Percentiles rank a stretch among this genome's conserved stretches.
Conservation (phyloP, 139 green algal genomes). For the Bryopsis sp. region DNA sequence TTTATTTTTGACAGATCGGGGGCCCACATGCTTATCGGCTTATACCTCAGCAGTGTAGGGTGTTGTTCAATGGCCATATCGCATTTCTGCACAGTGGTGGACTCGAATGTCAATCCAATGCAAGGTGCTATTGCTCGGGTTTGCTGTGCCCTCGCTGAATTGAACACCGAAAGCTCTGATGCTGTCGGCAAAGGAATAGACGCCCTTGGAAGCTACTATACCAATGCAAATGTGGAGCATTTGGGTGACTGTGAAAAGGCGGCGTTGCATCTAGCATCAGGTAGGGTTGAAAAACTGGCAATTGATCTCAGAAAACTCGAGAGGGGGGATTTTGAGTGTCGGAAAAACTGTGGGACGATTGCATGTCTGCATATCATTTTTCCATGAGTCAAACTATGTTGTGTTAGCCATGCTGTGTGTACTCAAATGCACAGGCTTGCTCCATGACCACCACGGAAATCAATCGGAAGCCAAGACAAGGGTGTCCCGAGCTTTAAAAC, state of each 20-base stretch:
- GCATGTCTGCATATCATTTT: no score
- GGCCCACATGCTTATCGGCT: background rate
- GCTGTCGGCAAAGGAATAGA: background rate
- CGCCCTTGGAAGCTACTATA: background rate
- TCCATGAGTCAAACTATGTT: no score
- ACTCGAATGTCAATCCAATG: background rate
- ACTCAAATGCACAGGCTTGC: no score
- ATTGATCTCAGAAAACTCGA: no score
- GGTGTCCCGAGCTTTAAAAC: background rate
- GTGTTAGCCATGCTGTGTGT: no score
- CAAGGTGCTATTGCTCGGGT: background rate
- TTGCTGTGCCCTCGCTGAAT: background rate
- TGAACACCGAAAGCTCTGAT: background rate
- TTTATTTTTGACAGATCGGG: background rate
- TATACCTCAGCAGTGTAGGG: background rate
- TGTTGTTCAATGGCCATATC: background rate
- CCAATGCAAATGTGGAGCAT: background rate
- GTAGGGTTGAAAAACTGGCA: no score
- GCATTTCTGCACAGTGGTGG: background rate
- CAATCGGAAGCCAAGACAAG: background rate
- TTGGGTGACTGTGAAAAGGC: no score
- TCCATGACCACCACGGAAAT: no score
- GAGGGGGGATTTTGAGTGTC: no score
- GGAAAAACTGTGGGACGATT: no score
- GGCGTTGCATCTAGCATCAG: no score